Percentiles rank a stretch among this genome's conserved stretches.
Evolutionary conservation across 2,329 filamentous ascomycete genomes (phyloP).

Genomic region (Aspergillus eucalypticola): DNA sequence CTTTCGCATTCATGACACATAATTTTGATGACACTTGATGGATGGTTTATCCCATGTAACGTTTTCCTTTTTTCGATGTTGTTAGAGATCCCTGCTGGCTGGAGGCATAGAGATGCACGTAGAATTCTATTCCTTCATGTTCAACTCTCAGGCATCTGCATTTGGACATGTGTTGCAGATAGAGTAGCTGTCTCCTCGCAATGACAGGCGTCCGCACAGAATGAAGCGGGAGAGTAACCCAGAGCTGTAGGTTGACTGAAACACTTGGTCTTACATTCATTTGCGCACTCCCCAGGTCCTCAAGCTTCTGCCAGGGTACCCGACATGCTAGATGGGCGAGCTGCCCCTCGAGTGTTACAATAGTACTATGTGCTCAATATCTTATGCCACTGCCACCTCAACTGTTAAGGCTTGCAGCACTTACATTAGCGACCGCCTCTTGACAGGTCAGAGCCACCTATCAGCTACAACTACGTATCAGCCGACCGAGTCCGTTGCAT

Average conservation of each 20-base stretch:
- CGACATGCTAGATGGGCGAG: background rate
- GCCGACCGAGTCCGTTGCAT: background rate
- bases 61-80: slow-evolving; percentile 18
- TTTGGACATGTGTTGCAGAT: background rate
- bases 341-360: background rate
- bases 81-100: slow-evolving; percentile 20
- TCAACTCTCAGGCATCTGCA: background rate
- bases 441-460: background rate
- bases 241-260: background rate
- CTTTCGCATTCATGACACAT: slow-evolving; percentile 11
- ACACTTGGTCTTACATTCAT: background rate
- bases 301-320: background rate
- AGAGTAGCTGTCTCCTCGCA: background rate
- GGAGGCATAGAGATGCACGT: slow-evolving; percentile 22
- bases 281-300: background rate
- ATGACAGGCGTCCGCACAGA: background rate
- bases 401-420: background rate
- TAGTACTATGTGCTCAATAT: background rate
- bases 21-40: slow-evolving; percentile 15
- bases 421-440: background rate
- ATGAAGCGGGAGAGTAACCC: background rate
- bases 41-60: slow-evolving; percentile 15
- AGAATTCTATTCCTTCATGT: slow-evolving; percentile 15
- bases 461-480: background rate
- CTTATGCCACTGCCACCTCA: background rate